Base-by-base conservation (phyloP, 73 alveolate species). In the Blepharisma japonicum region DNA sequence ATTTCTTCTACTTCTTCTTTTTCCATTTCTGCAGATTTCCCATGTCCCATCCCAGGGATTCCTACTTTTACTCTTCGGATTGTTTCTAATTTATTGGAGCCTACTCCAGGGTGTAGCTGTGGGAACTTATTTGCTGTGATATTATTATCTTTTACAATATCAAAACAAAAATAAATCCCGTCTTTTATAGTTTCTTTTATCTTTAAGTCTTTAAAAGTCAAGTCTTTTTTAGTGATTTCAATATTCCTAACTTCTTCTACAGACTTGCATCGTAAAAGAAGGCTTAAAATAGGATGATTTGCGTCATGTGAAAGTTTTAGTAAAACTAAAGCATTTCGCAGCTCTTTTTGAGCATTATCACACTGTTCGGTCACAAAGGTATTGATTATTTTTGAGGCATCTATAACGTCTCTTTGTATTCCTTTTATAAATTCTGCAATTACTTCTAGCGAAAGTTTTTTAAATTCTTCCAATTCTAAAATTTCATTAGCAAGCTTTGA, bases 381-480 rank as follows among this genome's bases (percentile, higher is more conserved):
- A n/a, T 14, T 61, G 18, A 61, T 9, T 61, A 8, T 61, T 61
- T 61, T 11, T 9, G 47, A n/a, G 11, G 74, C 23, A 14, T 61
- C 74, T 20, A 61, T n/a, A 61, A 61, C 47, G n/a, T 61, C 50
- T 61, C 23, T 14, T 25, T 61, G 47, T 61, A 39, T 25, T 8
- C 39, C 18, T 61, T 61, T n/a, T 14, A 61, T n/a, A 8, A 61
- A 20, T 25, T 61, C 74, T 1, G 74, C 14, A 39, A 61, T 25
- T 61, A 14, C 23, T 25, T 61, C 47, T 9, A 61, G 47, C 18
- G 74, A 61, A 14, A 61, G 39, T 25, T 61, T 61, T 20, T 39
- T n/a, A 25, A 61, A 61, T 25, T 61, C 74, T 61, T 61, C 74
- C 2, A 61, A 39, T 61, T 61, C 74, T 20, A 61, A 25, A 61